Evolutionary conservation across 306 rosid genomes (phyloP), one percentile per base, ranked within the genome.

Genomic region (Herpetospermum pedunculosum): DNA sequence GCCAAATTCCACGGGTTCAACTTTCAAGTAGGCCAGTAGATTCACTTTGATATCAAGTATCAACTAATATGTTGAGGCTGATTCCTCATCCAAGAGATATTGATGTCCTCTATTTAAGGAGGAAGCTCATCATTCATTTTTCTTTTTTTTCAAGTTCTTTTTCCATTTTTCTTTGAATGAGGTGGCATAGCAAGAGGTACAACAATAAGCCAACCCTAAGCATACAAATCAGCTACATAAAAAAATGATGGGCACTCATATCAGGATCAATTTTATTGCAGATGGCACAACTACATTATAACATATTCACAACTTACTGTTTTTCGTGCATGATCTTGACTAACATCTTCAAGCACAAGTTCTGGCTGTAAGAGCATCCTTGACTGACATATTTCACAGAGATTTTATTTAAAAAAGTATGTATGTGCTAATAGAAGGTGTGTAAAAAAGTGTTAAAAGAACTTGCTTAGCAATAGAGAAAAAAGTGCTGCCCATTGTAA

Each of bases 271-370:
- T n/a, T n/a, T n/a, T n/a, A n/a, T n/a, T n/a, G n/a, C n/a, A 67
- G 49, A 69, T 69, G 40, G 6, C 55, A 46, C 26, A 46, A 69
- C 57, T 46, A 69, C 40, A 46, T 28, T 43, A 46, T 29, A 10
- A 32, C 75, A 1, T 25, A 37, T 65, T 48, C 65, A 65, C 40
- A 69, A 81, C 96, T 87, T 84, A 94, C 97, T 78, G 97, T 94
- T 83, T 89, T 94, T 73, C 84, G 96, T 14, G 99, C 99, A 83
- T 88, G 99, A 80, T 91, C 99, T 83, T 94, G 99, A 79, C 97
- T 91, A 69, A 94, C 97, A 81, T 94, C 97, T 83, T 94, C 96
- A 78, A 94, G 97, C 48, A 85, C 96, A 55, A 87, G 96, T 78
- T 94, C 97, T 52, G 97, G 90, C 74, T 84, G 99, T 83, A 94